Percentiles rank a stretch among this genome's conserved stretches.
Evolutionary conservation across 441 rosid genomes (phyloP).

Genomic region (Biscutella laevigata): DNA sequence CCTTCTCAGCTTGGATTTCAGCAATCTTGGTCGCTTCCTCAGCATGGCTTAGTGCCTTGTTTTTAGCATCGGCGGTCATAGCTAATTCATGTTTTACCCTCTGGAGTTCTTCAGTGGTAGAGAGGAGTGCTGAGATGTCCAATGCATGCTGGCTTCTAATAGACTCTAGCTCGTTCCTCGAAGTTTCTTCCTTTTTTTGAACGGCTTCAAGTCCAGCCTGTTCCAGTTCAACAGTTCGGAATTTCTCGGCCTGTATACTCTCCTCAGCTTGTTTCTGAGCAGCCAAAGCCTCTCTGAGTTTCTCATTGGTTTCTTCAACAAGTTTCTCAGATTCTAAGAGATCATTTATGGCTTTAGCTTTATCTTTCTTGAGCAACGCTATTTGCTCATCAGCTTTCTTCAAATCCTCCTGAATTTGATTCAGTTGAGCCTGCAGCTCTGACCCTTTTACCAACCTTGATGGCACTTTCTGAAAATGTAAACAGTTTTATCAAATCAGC

Average conservation of each 20-base stretch:
- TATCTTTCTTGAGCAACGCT: conserved; percentile 60
- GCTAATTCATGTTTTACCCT: conserved; percentile 59
- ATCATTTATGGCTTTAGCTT: conserved; percentile 50
- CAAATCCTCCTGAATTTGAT: conserved; percentile 58
- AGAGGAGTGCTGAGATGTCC: conserved; percentile 67
- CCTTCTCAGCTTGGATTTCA: conserved; percentile 72
- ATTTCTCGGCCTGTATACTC: conserved; percentile 66
- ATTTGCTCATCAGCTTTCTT: conserved; percentile 74
- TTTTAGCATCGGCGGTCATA: conserved; percentile 68
- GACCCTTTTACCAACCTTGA: conserved; percentile 45
- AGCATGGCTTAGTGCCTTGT: conserved; percentile 68
- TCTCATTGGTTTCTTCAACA: conserved; percentile 65
- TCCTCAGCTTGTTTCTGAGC: conserved; percentile 83
- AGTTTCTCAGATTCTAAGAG: conserved; percentile 60
- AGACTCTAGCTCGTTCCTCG: conserved; percentile 61
- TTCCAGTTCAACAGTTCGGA: conserved; percentile 74
- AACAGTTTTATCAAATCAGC: conserved; percentile 7
- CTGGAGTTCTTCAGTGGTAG: conserved; percentile 65
- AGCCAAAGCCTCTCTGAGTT: conserved; percentile 68
- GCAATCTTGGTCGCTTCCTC: conserved; percentile 83
- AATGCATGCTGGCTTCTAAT: conserved; percentile 70
- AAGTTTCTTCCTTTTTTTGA: conserved; percentile 60
- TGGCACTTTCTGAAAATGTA: conserved; percentile 45
- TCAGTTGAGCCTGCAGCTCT: conserved; percentile 59
- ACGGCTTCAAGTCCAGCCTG: conserved; percentile 75